Evolutionary conservation across 306 rosid species (phyloP).

Genomic region (Senna siamea): DNA sequence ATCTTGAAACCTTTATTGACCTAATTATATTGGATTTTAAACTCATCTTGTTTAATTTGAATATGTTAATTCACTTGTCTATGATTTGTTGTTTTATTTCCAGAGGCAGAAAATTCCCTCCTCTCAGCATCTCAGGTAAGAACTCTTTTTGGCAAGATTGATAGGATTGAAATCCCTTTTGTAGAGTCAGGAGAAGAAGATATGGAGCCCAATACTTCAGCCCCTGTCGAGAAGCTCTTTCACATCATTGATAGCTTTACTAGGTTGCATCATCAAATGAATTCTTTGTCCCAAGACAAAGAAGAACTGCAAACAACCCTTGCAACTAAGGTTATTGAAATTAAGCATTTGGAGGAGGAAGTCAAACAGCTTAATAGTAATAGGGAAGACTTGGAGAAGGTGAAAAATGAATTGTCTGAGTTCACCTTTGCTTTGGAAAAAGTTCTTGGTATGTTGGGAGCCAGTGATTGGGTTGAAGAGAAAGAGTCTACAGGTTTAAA

Average conservation of each 20-base stretch:
- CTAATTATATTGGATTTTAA: conserved; percentile 27
- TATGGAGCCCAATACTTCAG: conserved; percentile 49
- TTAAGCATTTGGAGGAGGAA: conserved; percentile 69
- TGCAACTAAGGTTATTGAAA: conserved; percentile 55
- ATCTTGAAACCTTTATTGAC: conserved; percentile 30
- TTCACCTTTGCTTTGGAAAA: conserved; percentile 59
- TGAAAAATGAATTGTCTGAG: conserved; percentile 67
- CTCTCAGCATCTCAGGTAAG: conserved; percentile 71
- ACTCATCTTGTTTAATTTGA: conserved; percentile 26
- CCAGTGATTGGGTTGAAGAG: conserved; percentile 56
- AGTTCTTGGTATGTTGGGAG: conserved; percentile 58
- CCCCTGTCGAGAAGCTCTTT: conserved; percentile 70
- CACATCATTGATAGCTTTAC: conserved; percentile 58
- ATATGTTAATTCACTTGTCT: conserved; percentile 39
- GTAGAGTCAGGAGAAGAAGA: conserved; percentile 53
- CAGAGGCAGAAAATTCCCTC: conserved; percentile 60
- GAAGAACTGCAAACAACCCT: conserved; percentile 65
- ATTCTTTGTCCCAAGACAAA: conserved; percentile 60
- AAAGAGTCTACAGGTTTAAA: conserved; percentile 53
- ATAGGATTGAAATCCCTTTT: conserved; percentile 50
- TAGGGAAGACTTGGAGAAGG: conserved; percentile 58
- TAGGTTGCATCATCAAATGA: conserved; percentile 57
- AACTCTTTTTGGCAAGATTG: conserved; percentile 65
- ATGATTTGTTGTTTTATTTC: conserved; percentile 44
- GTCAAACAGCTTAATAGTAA: conserved; percentile 50